Conservation (phyloP, 768 basidiomycete genomes). For the Ramaria rubella region DNA sequence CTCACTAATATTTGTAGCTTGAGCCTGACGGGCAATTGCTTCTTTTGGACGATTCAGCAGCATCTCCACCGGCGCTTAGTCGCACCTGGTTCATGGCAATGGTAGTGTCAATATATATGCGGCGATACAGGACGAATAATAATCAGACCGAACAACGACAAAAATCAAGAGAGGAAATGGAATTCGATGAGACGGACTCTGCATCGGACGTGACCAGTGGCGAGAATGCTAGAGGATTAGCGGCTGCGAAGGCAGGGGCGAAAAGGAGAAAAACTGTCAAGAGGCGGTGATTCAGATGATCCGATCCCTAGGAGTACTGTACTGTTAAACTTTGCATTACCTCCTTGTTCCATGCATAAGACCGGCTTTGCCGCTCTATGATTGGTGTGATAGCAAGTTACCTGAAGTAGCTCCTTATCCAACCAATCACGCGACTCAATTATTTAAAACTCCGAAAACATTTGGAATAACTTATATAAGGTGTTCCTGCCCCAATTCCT, state of each 20-base stretch:
- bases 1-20: constrained; percentile 34
- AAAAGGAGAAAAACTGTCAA: constrained; percentile 54
- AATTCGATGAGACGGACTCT: constrained; percentile 36
- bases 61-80: constrained; percentile 46
- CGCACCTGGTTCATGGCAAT: constrained; percentile 68
- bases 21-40: constrained; percentile 54
- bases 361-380: no score
- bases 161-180: constrained; percentile 22
- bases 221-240: constrained; percentile 30
- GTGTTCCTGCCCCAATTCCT: not conserved
- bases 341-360: no score
- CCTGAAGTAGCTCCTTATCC: not conserved
- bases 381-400: constrained; percentile 2
- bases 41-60: constrained; percentile 52
- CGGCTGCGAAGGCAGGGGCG: constrained; percentile 52
- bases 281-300: constrained; percentile 39
- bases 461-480: not conserved
- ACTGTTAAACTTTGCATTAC: not conserved
- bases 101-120: constrained; percentile 24
- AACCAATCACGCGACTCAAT: not conserved
- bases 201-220: constrained; percentile 41
- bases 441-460: constrained; percentile 6
- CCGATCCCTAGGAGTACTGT: not conserved
- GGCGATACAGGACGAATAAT: not conserved
- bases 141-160: constrained; percentile 14